phyloP scores from a whole-genome alignment of 1,139 yeast species.

The Candida tetrigidarum region DNA sequence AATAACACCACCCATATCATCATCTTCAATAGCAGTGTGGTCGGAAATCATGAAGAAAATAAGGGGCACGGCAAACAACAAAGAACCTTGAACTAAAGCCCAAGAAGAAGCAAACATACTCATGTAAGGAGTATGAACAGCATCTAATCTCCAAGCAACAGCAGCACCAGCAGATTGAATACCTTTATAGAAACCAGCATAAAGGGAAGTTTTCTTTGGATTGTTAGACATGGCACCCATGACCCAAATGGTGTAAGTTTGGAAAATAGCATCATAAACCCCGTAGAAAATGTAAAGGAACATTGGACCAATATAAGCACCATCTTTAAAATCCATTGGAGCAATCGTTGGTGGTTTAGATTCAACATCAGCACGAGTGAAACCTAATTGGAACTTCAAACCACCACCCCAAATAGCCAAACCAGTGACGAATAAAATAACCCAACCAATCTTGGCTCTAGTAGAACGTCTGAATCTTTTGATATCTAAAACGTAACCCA shows the following conservation, averaged over 20 bases:
- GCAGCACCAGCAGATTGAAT: constrained; percentile 69
- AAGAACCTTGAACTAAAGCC: constrained; percentile 57
- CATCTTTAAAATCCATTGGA: constrained; percentile 50
- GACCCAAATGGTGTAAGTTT: constrained; percentile 58
- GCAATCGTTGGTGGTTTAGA: constrained; percentile 20
- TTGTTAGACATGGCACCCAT: constrained; percentile 63
- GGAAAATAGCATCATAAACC: constrained; percentile 59
- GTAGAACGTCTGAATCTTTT: constrained; percentile 41
- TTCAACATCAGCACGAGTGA: constrained; percentile 43
- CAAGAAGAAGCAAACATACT: constrained; percentile 56
- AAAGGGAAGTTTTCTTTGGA: constrained; percentile 58
- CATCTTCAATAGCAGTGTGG: constrained; percentile 46
- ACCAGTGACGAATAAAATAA: constrained; percentile 41
- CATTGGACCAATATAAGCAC: constrained; percentile 58
- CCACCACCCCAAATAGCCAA: constrained; percentile 69
- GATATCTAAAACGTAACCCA: constrained; percentile 55
- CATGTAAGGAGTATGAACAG: constrained; percentile 43
- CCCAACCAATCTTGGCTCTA: constrained; percentile 54
- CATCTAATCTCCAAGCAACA: constrained; percentile 63
- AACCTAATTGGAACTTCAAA: constrained; percentile 50
- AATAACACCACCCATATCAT: constrained; percentile 31
- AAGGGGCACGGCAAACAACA: constrained; percentile 43
- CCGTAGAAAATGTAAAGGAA: constrained; percentile 67
- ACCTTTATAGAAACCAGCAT: constrained; percentile 67
- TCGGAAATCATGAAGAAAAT: constrained; percentile 49